Conservation (phyloP, 1,139 yeast species). For the Candida smagusa region DNA sequence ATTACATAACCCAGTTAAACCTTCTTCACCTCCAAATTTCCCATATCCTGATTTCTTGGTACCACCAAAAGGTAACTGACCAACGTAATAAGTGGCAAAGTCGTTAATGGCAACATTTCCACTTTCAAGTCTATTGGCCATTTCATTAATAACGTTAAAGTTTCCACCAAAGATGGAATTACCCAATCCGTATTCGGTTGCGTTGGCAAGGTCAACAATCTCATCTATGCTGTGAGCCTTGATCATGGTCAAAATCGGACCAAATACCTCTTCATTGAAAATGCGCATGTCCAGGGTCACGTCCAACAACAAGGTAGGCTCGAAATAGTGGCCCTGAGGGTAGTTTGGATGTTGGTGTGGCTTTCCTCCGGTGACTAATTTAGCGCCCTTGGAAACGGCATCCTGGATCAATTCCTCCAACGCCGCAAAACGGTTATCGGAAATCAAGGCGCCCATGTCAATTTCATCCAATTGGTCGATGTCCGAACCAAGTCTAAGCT, state of each 20-base stretch:
- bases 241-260: conserved; percentile 80
- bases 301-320: conserved; percentile 81
- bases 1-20: conserved; percentile 80
- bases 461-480: conserved; percentile 86
- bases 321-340: conserved; percentile 91
- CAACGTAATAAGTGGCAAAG: conserved; percentile 92
- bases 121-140: conserved; percentile 62
- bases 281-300: conserved; percentile 76
- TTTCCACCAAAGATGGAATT: conserved; percentile 79
- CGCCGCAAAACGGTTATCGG: conserved; percentile 65
- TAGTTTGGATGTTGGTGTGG: conserved; percentile 82
- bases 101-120: conserved; percentile 97
- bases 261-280: conserved; percentile 84
- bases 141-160: conserved; percentile 52
- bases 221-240: conserved; percentile 63
- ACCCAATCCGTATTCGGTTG: conserved; percentile 89
- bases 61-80: conserved; percentile 97
- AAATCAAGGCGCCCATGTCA: conserved; percentile 95
- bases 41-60: conserved; percentile 91
- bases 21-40: conserved; percentile 96
- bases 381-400: conserved; percentile 82
- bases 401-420: conserved; percentile 65
- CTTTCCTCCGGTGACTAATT: conserved; percentile 73
- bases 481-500: conserved; percentile 79
- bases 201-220: conserved; percentile 77